Base-by-base conservation (phyloP, 768 basidiomycete genomes). In the Mycena epipterygia region DNA sequence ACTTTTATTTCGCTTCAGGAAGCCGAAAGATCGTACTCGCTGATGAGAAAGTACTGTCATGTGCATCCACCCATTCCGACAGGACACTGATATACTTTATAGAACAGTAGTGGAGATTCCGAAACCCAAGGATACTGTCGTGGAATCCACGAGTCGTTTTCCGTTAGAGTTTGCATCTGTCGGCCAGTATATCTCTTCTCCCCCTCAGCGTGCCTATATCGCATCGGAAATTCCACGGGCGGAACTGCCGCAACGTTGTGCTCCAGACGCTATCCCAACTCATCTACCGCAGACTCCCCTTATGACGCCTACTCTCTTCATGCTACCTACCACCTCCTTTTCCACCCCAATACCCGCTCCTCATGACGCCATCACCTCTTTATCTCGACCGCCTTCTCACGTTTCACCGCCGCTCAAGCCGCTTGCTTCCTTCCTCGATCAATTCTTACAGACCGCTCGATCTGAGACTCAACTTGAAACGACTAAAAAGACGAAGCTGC, bases 401-500 rank as follows among this genome's bases (percentile, higher is more conserved):
- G 51, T 42, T 19, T 51, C 67, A 49, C 44, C 17, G 37, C 55
- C 35, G 46, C n/a, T 6, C 44, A 64, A 64, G 16, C 72, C 72
- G 0, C 60, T 73, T 2, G 61, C 59, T 8, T 73, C 65, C 13
- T 73, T 70, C 49, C 48, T 73, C 39, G 51, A 73, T 21, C 61
- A 67, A 30, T 70, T 73, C 37, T 52, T 73, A 30, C 39, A 73
- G 56, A 73, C 64, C 37, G 72, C 72, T 23, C 51, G 68, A 35
- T 35, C 64, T 0, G 72, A 67, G 48, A 70, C 72, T 30, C 68
- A 73, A n/a, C 49, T 65, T 11, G 52, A 55, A 13, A 27, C 23
- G 39, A 52, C 44, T 23, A 63, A 32, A 13, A 48, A 29, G 29
- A 66, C 49, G 44, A 70, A 57, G 14, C 29, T 42, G 37, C 41